Evolutionary conservation across 2,329 filamentous ascomycete genomes (phyloP).

Genomic region (Scytalidium lignicola): DNA sequence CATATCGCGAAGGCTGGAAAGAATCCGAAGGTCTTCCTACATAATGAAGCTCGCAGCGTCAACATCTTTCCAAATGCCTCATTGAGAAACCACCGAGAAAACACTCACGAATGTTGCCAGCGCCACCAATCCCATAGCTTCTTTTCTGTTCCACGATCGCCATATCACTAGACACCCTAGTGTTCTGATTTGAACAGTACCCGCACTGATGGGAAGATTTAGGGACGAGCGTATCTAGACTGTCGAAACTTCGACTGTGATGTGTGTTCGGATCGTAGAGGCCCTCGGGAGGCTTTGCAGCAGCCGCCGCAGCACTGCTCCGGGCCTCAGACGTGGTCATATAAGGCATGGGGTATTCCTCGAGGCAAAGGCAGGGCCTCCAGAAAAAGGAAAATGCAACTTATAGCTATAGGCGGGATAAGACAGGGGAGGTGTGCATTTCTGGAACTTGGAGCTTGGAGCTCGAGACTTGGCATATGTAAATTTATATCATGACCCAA

Average conservation of each 20-base stretch:
- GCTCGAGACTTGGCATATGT: too few species aligned
- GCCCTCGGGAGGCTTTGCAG: background rate
- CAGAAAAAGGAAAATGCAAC: too few species aligned
- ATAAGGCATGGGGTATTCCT: background rate
- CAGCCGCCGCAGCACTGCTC: background rate
- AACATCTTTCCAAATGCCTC: too few species aligned
- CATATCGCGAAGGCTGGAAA: conserved; percentile 16
- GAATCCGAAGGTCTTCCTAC: conserved; percentile 25
- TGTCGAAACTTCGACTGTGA: background rate
- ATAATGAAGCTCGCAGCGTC: background rate
- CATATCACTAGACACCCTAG: background rate
- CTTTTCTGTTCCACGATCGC: conserved; percentile 15
- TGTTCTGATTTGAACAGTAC: background rate
- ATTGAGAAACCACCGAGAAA: too few species aligned
- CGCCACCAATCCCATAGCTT: conserved; percentile 27
- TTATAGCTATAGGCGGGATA: too few species aligned
- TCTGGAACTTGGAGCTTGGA: too few species aligned
- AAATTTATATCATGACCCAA: too few species aligned
- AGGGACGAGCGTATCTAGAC: background rate
- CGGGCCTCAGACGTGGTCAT: background rate
- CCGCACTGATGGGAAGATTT: background rate
- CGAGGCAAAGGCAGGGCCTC: too few species aligned
- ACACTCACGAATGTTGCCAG: conserved; percentile 25
- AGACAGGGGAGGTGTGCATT: too few species aligned
- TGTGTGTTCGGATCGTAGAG: background rate